Conservation (phyloP, 208 protist genomes). For the Trypanosoma avium region DNA sequence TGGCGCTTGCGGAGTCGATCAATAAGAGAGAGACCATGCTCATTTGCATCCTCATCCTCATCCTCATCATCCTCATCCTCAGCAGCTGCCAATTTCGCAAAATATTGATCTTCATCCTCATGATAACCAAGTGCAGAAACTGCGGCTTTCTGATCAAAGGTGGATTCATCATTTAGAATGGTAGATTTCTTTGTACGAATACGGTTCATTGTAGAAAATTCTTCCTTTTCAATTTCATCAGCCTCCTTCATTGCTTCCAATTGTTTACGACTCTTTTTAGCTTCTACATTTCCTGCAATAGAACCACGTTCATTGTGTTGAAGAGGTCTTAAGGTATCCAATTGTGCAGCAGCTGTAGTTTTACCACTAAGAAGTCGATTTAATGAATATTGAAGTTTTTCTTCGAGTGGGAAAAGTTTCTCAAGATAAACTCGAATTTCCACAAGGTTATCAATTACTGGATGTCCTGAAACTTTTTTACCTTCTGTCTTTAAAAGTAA, state of each 20-base stretch:
- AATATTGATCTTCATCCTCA: conserved; percentile 92
- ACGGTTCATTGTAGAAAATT: conserved; percentile 80
- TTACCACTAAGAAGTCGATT: conserved; percentile 92
- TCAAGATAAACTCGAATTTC: conserved; percentile 93
- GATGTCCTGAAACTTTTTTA: conserved; percentile 90
- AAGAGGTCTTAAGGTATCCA: conserved; percentile 72
- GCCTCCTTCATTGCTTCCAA: conserved; percentile 63
- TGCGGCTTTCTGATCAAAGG: conserved; percentile 36
- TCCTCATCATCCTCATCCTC: conserved; percentile 33
- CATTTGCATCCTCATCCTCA: conserved; percentile 41
- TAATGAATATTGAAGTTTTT: conserved; percentile 96
- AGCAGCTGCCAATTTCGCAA: conserved; percentile 66
- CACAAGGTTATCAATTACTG: conserved; percentile 93
- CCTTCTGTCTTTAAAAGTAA: conserved; percentile 92
- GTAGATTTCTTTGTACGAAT: conserved; percentile 78
- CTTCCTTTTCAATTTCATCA: conserved; percentile 82
- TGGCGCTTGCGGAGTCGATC: conserved; percentile 70
- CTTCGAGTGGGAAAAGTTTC: conserved; percentile 94
- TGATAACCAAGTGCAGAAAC: conserved; percentile 76
- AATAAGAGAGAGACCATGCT: conserved; percentile 75
- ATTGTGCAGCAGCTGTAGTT: conserved; percentile 53
- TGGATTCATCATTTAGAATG: conserved; percentile 27
- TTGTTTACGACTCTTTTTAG: conserved; percentile 64
- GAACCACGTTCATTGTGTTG: conserved; percentile 37
- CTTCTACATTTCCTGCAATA: conserved; percentile 39